These are phyloP conservation scores for Lasiosphaeria ovina DNA, from an alignment of 495 filamentous ascomycete species.

Conservation along the genomic window DNA sequence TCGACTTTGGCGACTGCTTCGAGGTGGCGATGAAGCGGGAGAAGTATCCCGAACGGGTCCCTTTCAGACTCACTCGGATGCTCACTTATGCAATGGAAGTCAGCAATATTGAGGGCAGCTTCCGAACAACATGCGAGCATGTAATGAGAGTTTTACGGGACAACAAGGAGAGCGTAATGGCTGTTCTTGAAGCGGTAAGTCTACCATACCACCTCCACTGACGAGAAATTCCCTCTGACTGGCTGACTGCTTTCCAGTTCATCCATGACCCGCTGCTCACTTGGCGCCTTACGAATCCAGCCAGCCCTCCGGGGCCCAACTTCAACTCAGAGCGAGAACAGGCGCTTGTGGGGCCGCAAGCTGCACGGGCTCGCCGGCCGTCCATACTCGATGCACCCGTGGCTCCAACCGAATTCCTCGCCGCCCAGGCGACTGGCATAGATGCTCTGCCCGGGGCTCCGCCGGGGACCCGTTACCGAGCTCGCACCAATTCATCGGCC, in stretches of 20 bases:
- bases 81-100: constrained; percentile 99
- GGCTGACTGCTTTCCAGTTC: constrained; percentile 56
- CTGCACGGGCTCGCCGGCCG: constrained; percentile 52
- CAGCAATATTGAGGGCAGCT: constrained; percentile 97
- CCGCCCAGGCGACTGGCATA: constrained; percentile 41
- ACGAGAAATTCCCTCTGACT: not conserved
- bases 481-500: constrained; percentile 53
- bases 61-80: constrained; percentile 97
- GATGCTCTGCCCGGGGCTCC: constrained; percentile 46
- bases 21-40: constrained; percentile 99
- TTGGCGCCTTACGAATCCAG: constrained; percentile 87
- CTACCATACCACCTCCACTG: not conserved
- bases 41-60: constrained; percentile 96
- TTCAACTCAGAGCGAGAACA: constrained; percentile 72
- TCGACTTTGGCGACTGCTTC: constrained; percentile 99
- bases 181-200: constrained; percentile 93
- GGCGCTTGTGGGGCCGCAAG: constrained; percentile 43
- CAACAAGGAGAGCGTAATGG: constrained; percentile 98
- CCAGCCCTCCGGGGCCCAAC: constrained; percentile 71
- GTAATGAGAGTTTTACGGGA: constrained; percentile 96
- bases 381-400: constrained; percentile 70
- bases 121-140: constrained; percentile 94
- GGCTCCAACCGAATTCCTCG: constrained; percentile 48
- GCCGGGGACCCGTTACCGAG: constrained; percentile 49
- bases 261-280: constrained; percentile 97